Conservation (phyloP, 345 rosid genomes). For the Brassica carinata region DNA sequence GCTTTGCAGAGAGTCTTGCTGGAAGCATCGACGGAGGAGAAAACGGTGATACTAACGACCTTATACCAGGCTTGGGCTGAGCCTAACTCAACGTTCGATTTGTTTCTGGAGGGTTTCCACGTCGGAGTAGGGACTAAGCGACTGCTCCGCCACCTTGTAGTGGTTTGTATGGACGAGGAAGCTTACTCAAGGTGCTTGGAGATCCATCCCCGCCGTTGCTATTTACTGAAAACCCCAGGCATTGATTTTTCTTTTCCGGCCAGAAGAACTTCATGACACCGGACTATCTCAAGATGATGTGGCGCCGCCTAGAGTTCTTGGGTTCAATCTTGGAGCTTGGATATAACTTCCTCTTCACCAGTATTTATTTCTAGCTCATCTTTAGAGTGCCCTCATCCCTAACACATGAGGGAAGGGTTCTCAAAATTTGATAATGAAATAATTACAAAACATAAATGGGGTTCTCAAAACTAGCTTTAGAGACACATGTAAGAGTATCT, state of each 20-base stretch:
- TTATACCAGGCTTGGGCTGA: slow-evolving; percentile 57
- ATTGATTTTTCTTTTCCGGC: slow-evolving; percentile 42
- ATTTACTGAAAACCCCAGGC: slow-evolving; percentile 34
- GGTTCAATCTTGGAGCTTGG: slow-evolving; percentile 48
- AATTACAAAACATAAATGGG: too few species aligned
- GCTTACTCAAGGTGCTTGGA: slow-evolving; percentile 49
- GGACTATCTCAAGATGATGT: slow-evolving; percentile 58
- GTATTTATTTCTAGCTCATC: slow-evolving; percentile 31
- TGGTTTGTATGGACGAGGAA: slow-evolving; percentile 45
- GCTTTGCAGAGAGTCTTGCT: slow-evolving; percentile 5
- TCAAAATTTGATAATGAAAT: too few species aligned
- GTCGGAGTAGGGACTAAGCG: slow-evolving; percentile 41
- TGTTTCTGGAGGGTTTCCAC: slow-evolving; percentile 53
- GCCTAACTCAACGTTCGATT: slow-evolving; percentile 49
- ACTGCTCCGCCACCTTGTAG: slow-evolving; percentile 51
- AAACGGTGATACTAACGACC: slow-evolving; percentile 55
- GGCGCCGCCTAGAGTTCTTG: slow-evolving; percentile 53
- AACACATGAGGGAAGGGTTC: too few species aligned
- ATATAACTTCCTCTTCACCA: slow-evolving; percentile 62
- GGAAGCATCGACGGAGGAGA: slow-evolving; percentile 24
- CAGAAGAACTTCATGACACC: slow-evolving; percentile 47
- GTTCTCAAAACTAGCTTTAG: too few species aligned
- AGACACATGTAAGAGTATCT: too few species aligned
- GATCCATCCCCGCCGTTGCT: slow-evolving; percentile 45
- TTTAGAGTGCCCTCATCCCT: too few species aligned